These are phyloP conservation scores for Solanum bulbocastanum DNA, from an alignment of 257 asterid genomes.

Conservation along the genomic window DNA sequence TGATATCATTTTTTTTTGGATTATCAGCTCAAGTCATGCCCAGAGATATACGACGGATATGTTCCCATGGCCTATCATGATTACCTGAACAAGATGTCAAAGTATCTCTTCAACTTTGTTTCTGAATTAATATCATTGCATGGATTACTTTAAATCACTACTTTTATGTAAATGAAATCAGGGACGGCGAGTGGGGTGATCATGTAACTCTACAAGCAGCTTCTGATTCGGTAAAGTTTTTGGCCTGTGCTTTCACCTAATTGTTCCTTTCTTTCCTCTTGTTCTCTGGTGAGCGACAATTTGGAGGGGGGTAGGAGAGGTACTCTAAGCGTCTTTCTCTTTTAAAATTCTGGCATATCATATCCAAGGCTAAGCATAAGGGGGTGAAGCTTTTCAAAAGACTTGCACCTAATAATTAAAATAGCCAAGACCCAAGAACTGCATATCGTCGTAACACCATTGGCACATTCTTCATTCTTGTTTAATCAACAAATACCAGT, in stretches of 20 bases:
- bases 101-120: constrained; percentile 32
- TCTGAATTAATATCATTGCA: constrained; percentile 9
- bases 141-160: constrained; percentile 1
- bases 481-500: neutral
- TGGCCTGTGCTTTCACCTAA: neutral
- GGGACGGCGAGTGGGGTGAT: constrained; percentile 98
- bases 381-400: neutral
- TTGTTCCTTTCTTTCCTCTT: neutral
- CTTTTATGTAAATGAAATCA: constrained; percentile 16
- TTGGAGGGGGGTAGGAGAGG: neutral
- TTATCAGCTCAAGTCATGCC: constrained; percentile 65
- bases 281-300: neutral
- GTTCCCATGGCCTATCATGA: constrained; percentile 87
- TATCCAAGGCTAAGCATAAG: neutral
- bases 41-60: constrained; percentile 79
- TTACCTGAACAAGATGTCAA: constrained; percentile 76
- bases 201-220: constrained; percentile 98
- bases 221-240: constrained; percentile 71
- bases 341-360: neutral
- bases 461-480: neutral
- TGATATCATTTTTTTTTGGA: constrained; percentile 14
- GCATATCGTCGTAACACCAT: neutral
- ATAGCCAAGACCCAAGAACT: neutral
- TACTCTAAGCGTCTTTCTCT: neutral
- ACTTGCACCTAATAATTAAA: neutral